A percentile compares a stretch with the other conserved stretches of the same genome.
These are phyloP conservation scores for Eustoma russellianum DNA, from an alignment of 257 asterid genomes.

Conservation along the genomic window DNA sequence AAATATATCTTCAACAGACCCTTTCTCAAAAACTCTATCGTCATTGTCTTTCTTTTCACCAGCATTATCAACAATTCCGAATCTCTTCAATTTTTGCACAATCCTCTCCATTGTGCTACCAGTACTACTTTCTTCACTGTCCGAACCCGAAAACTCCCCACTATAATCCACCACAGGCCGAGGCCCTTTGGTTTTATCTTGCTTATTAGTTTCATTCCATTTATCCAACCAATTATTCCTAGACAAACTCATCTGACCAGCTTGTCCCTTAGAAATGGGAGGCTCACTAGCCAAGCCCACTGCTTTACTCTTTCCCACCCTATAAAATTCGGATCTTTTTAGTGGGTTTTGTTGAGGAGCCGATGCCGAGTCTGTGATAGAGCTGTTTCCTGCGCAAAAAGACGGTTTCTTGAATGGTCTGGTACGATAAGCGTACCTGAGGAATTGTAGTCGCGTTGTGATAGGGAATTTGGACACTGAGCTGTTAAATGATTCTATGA, in stretches of 20 bases:
- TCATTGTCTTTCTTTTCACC: constrained; percentile 23
- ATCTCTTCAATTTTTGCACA: constrained; percentile 75
- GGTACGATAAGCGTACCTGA: constrained; percentile 35
- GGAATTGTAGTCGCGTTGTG: constrained; percentile 33
- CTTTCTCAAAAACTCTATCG: constrained; percentile 47
- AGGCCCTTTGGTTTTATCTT: constrained; percentile 31
- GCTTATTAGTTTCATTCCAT: constrained; percentile 42
- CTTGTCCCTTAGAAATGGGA: constrained; percentile 11
- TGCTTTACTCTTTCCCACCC: constrained; percentile 14
- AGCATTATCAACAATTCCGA: constrained; percentile 71
- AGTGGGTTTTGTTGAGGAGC: constrained; percentile 23
- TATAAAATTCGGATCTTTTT: constrained; percentile 29
- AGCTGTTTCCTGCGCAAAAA: constrained; percentile 15
- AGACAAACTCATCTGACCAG: constrained; percentile 18
- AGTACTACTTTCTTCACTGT: constrained; percentile 57
- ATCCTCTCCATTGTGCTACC: constrained; percentile 93
- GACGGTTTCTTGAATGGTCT: constrained; percentile 29
- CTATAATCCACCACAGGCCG: constrained; percentile 40
- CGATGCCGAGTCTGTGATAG: constrained; percentile 19
- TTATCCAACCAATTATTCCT: constrained; percentile 62
- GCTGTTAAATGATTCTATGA: constrained; percentile 47
- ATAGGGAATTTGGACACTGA: constrained; percentile 39
- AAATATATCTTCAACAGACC: constrained; percentile 79
- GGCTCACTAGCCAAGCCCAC: constrained; percentile 16
- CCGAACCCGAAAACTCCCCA: constrained; percentile 59